Evolutionary conservation across 2,329 filamentous ascomycete genomes (phyloP).

Genomic region (Pyricularia sp.): DNA sequence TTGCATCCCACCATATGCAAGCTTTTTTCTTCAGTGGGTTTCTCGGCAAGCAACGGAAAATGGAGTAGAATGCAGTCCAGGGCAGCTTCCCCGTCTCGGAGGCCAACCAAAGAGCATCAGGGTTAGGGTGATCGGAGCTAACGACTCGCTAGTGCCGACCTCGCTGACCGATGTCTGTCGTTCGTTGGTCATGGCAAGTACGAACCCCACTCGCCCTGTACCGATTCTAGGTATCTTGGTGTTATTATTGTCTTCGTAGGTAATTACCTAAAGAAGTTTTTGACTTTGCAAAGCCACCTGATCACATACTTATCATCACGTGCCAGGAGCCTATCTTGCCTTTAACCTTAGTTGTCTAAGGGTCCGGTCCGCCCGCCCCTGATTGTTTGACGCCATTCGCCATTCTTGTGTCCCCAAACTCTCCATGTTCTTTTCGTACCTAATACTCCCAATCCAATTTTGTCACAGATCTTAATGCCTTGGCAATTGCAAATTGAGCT

Average conservation of each 20-base stretch:
- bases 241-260: too few relatives aligned
- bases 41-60: background rate
- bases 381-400: background rate
- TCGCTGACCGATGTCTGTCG: background rate
- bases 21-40: background rate
- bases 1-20: background rate
- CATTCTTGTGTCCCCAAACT: background rate
- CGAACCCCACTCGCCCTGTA: too few relatives aligned
- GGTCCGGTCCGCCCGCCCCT: background rate
- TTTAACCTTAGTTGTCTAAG: background rate
- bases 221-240: too few relatives aligned
- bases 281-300: background rate
- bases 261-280: too few relatives aligned
- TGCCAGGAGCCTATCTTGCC: background rate
- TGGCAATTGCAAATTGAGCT: background rate
- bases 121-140: background rate
- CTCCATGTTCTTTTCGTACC: background rate
- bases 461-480: background rate
- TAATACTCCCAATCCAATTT: background rate
- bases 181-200: background rate
- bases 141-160: background rate
- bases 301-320: background rate
- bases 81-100: background rate
- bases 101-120: background rate
- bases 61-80: too few relatives aligned